Conservation (phyloP, 805 yeast genomes). For the Nematodospora valgi region DNA sequence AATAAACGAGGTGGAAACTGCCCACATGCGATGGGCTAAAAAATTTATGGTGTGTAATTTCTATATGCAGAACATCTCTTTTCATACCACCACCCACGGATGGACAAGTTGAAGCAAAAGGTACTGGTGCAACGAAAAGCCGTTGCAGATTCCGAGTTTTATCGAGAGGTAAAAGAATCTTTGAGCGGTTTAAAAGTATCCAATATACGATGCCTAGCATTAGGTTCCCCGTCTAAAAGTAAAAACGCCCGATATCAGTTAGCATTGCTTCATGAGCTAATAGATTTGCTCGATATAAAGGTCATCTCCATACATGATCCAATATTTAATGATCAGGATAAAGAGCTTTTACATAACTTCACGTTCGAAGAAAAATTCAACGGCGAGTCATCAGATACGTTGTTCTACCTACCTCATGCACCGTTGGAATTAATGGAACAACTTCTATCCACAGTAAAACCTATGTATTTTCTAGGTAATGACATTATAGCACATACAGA, state of each 20-base stretch:
- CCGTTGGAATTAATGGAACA: constrained; percentile 52
- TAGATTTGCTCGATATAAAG: constrained; percentile 15
- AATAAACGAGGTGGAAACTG: too few relatives aligned
- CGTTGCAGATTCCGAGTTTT: too few relatives aligned
- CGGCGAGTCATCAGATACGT: constrained; percentile 14
- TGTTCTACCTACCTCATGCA: constrained; percentile 76
- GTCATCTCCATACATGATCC: constrained; percentile 68
- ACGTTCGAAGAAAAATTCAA: constrained; percentile 15
- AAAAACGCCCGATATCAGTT: constrained; percentile 63
- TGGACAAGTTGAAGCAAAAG: too few relatives aligned
- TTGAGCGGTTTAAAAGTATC: background rate
- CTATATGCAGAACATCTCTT: too few relatives aligned
- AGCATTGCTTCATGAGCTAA: constrained; percentile 50
- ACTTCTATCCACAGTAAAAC: constrained; percentile 29
- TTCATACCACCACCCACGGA: too few relatives aligned
- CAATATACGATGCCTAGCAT: constrained; percentile 61
- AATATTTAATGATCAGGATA: constrained; percentile 48
- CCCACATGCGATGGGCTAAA: too few relatives aligned
- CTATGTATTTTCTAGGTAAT: constrained; percentile 48
- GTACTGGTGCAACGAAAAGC: too few relatives aligned
- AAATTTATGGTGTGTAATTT: too few relatives aligned
- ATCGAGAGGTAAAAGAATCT: background rate
- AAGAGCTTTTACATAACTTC: constrained; percentile 17
- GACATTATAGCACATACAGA: constrained; percentile 53
- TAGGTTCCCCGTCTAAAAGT: constrained; percentile 63